A percentile compares a stretch with the other conserved stretches of the same genome.
Conservation (phyloP, 2,329 filamentous ascomycete genomes). For the Fusarium sp. region DNA sequence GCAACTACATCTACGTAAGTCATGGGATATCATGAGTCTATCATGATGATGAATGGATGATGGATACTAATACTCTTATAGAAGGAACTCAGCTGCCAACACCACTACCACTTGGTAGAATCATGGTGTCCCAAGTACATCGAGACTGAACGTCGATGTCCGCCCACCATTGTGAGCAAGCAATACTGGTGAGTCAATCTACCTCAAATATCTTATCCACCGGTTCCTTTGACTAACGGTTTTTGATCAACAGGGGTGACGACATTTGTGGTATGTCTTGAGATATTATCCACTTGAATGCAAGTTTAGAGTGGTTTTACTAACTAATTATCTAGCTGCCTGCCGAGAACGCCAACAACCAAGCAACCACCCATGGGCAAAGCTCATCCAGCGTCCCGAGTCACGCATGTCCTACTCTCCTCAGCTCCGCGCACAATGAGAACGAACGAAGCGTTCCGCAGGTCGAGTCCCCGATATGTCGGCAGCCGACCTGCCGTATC, state of each 20-base stretch:
- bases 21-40: not conserved
- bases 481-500: constrained; percentile 25
- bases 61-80: constrained; percentile 41
- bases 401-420: constrained; percentile 45
- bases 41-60: not conserved
- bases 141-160: constrained; percentile 57
- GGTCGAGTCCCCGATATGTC: constrained; percentile 23
- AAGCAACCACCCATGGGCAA: constrained; percentile 54
- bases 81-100: constrained; percentile 64
- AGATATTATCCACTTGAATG: constrained; percentile 8
- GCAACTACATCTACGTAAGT: constrained; percentile 63
- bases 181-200: constrained; percentile 56
- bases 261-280: constrained; percentile 58
- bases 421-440: constrained; percentile 49
- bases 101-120: constrained; percentile 62
- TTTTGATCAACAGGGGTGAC: constrained; percentile 52
- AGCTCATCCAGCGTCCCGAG: constrained; percentile 52
- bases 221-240: constrained; percentile 41
- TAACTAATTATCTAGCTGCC: constrained; percentile 49
- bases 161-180: constrained; percentile 58
- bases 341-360: constrained; percentile 56
- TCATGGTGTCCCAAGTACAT: constrained; percentile 61
- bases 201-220: not conserved
- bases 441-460: constrained; percentile 13
- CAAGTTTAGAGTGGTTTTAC: constrained; percentile 27